Evolutionary conservation across 1,284 basidiomycete genomes (phyloP).

Genomic region (Trichosporon ovoides): DNA sequence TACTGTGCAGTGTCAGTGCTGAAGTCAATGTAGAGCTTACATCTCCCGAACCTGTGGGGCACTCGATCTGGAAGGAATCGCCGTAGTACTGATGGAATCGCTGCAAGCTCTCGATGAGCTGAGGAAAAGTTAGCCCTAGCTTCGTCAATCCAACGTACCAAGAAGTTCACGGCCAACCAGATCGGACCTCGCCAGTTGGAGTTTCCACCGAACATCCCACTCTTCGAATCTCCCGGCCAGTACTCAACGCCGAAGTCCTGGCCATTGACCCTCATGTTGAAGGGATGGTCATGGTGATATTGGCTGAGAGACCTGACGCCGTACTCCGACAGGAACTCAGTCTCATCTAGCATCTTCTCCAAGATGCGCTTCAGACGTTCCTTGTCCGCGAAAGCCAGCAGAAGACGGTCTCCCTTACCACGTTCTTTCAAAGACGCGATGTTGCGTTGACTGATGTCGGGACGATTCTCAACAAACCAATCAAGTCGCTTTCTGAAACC

Average conservation of each 20-base stretch:
- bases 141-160: constrained; percentile 50
- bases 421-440: constrained; percentile 88
- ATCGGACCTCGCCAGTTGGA: constrained; percentile 88
- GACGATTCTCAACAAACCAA: constrained; percentile 93
- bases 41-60: constrained; percentile 90
- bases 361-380: constrained; percentile 82
- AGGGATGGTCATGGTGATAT: constrained; percentile 84
- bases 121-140: neutral
- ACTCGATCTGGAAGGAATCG: constrained; percentile 81
- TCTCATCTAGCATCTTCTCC: constrained; percentile 94
- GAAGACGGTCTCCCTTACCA: constrained; percentile 77
- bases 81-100: constrained; percentile 97
- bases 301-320: constrained; percentile 93
- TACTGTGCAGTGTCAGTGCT: constrained; percentile 48
- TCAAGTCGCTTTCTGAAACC: constrained; percentile 96
- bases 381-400: constrained; percentile 86
- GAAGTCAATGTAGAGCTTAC: constrained; percentile 28
- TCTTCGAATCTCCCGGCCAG: constrained; percentile 95
- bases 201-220: constrained; percentile 88
- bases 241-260: constrained; percentile 87
- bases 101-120: constrained; percentile 57
- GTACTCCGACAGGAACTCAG: constrained; percentile 90
- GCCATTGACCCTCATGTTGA: constrained; percentile 89
- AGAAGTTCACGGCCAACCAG: constrained; percentile 90
- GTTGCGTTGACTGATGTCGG: constrained; percentile 78